Base-by-base conservation (phyloP, 768 basidiomycete genomes). In the Tulasnella sp. region DNA sequence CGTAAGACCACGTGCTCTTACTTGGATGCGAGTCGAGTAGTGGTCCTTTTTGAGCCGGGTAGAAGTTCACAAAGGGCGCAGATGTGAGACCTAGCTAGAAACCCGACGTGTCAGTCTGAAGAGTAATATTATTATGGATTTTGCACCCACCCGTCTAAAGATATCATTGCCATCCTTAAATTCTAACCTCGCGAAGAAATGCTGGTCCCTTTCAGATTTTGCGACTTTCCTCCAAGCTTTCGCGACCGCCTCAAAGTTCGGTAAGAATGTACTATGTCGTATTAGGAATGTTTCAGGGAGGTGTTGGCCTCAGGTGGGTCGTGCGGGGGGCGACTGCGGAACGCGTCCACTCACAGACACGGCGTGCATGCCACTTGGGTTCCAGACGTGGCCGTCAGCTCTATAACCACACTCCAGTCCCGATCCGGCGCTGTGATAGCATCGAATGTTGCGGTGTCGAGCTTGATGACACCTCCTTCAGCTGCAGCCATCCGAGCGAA, bases 161-260 rank as follows among this genome's bases (percentile, higher is more conserved):
- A 91, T 78, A 1, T 74, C 71, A 56, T 81, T 77, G 7, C 81
- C 85, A 38, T 87, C 77, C 67, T 88, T 82, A 68, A 96, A 98
- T 71, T 99, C 96, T 29, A 91, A 70, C 11, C 84, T 85, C 8
- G 83, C 96, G 68, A 98, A 99, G 80, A 97, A 94, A 71, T 97
- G 94, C 58, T 76, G 74, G 69, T 89, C 78, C 43, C 85, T 80
- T n/a, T 86, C 73, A 21, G 75, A 75, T 58, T 77, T 66, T 7
- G 86, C 71, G 8, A 79, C 77, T 13, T 75, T 76, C 3, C 78
- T 69, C 93, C 93, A 97, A n/a, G 89, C 82, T 66, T 82, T 82
- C 34, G 88, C 86, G 11, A 95, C 85, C 2, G 82, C 73, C n/a
- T 77, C 77, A 79, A 83, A 96, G 4, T 83, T 76, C 5, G 94